A percentile compares a stretch with the other conserved stretches of the same genome.
These are phyloP conservation scores for Escovopsis sp. DNA, from an alignment of 2,329 filamentous ascomycete genomes.

Conservation along the genomic window DNA sequence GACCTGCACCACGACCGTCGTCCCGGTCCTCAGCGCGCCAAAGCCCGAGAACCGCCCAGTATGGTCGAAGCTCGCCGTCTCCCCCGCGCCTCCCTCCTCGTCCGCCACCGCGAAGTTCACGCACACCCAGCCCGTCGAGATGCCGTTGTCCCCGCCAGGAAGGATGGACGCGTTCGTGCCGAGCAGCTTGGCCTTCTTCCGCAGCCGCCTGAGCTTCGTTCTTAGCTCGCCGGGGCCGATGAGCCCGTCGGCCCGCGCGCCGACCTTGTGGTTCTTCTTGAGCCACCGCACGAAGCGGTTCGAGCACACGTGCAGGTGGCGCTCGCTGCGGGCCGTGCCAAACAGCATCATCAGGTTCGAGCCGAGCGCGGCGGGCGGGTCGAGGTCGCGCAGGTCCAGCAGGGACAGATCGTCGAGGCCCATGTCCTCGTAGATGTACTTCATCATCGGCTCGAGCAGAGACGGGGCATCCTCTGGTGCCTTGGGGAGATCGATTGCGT, in stretches of 20 bases:
- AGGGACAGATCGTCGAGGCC: slow-evolving; percentile 71
- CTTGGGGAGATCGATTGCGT: slow-evolving; percentile 32
- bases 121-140: slow-evolving; percentile 91
- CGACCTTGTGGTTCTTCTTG: slow-evolving; percentile 53
- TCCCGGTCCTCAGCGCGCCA: slow-evolving; percentile 35
- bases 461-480: slow-evolving; percentile 53
- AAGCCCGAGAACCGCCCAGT: slow-evolving; percentile 60
- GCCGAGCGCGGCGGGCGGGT: slow-evolving; percentile 76
- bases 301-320: slow-evolving; percentile 81
- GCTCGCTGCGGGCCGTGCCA: slow-evolving; percentile 79
- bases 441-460: slow-evolving; percentile 55
- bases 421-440: slow-evolving; percentile 69
- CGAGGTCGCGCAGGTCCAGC: slow-evolving; percentile 68
- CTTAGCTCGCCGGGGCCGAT: slow-evolving; percentile 85
- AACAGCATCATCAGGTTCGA: slow-evolving; percentile 86
- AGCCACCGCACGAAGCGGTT: slow-evolving; percentile 84
- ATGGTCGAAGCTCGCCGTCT: slow-evolving; percentile 29
- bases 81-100: slow-evolving; percentile 34
- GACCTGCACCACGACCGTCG: slow-evolving; percentile 41
- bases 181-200: slow-evolving; percentile 66
- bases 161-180: slow-evolving; percentile 54
- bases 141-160: slow-evolving; percentile 61
- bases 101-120: slow-evolving; percentile 68
- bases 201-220: slow-evolving; percentile 65
- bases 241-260: slow-evolving; percentile 71